phyloP scores from a whole-genome alignment of 768 basidiomycete species.

The Mycena crocata region DNA sequence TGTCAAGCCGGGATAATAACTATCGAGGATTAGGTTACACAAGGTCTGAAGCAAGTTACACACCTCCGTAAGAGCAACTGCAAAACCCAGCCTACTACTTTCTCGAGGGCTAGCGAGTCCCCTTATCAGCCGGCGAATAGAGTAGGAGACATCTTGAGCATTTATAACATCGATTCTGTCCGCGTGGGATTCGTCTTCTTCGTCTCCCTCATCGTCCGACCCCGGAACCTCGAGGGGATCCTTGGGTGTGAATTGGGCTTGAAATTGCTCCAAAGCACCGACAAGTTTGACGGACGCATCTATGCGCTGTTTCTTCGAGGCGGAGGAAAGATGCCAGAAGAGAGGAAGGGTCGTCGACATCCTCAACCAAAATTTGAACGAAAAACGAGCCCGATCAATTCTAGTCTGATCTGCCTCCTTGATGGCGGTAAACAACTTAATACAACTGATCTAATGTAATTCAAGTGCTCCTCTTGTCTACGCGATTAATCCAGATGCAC shows the following conservation, averaged over 20 bases:
- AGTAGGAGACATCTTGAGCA: conserved; percentile 93
- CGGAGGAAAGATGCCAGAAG: conserved; percentile 93
- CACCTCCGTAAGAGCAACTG: conserved; percentile 96
- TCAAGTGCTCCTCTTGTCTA: too few species aligned
- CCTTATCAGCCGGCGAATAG: conserved; percentile 85
- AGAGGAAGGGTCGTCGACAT: conserved; percentile 93
- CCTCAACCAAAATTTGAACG: not conserved
- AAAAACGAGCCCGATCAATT: conserved; percentile 7
- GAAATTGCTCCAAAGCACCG: conserved; percentile 85
- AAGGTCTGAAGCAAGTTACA: conserved; percentile 36
- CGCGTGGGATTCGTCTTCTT: conserved; percentile 52
- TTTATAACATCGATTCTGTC: conserved; percentile 75
- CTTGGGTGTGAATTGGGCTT: conserved; percentile 69
- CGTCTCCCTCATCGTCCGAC: conserved; percentile 60
- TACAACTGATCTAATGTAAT: too few species aligned
- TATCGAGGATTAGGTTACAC: conserved; percentile 43
- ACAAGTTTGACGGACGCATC: conserved; percentile 90
- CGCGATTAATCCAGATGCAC: conserved; percentile 67
- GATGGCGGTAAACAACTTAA: too few species aligned
- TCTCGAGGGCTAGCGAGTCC: conserved; percentile 94
- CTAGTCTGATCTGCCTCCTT: too few species aligned
- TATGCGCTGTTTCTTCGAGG: conserved; percentile 81
- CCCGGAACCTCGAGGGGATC: conserved; percentile 40
- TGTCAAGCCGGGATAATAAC: conserved; percentile 83
- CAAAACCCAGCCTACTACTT: conserved; percentile 93